Evolutionary conservation across 2,329 filamentous ascomycete genomes (phyloP), one percentile per base, ranked within the genome.

Genomic region (Mariannaea elegans): DNA sequence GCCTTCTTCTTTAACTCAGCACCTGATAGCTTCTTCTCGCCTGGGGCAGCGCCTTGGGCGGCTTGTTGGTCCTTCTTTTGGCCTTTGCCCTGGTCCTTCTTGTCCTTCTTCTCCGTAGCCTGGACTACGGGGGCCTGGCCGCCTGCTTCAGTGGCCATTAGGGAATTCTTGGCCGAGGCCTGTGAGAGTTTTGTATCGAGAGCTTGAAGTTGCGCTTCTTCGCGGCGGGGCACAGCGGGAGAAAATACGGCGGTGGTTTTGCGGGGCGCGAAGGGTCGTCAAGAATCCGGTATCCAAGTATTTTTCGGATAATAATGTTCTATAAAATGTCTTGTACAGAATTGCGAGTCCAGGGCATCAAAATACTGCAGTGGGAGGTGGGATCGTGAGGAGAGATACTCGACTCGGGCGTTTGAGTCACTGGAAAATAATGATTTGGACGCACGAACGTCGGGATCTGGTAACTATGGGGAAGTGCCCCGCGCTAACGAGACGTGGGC

Each of bases 1-100:
- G 90, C 90, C 74, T 87, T 89, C 71, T 94, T 94, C 79, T 98
- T 98, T 71, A 97, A 74, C 76, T 97, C 91, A 18, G 92, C 93
- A 32, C 85, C 84, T 2, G 90, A 87, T 29, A 91, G 80, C 74
- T 92, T 91, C 69, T 81, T 81, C 57, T 80, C 78, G 55, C 71
- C 74, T n/a, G 61, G 46, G 38, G 63, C 65, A 10, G 69, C 53
- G 29, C 60, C 46, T 16, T 61, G 58, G 21, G 47, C 59, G 54
- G 67, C 59, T 48, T 60, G 68, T 56, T 68, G 66, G 44, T 66
- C 66, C 56, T 75, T 74, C 46, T 61, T 14, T 29, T 70, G 65
- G 18, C 59, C 41, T 42, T 73, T 68, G 45, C 53, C 44, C 44
- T 59, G 53, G 29, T 68, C 67, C 51, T 71, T 68, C 46, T 70